Evolutionary conservation across 768 basidiomycete genomes (phyloP), one percentile per base, ranked within the genome.

Genomic region (Russula earlei): DNA sequence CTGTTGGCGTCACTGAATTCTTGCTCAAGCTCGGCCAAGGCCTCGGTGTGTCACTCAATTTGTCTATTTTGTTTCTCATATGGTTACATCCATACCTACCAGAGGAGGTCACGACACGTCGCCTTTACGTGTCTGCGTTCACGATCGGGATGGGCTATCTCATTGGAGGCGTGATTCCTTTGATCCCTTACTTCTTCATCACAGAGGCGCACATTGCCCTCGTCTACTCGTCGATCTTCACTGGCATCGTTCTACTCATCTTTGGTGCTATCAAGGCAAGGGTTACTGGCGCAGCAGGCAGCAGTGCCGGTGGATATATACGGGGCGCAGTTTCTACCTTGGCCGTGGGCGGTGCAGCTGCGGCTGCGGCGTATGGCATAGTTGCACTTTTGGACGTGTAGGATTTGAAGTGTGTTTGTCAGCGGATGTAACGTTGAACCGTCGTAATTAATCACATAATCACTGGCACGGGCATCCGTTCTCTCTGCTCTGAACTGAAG

Each of bases 71-170:
- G 49, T 31, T 5, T 25, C 0, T 5, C 27, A 24, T 46, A 41
- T 5, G 15, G 29, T 33, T 4, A 51, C 40, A 8, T 20, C 14
- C n/a, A n/a, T n/a, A 31, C 42, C 54, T 45, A 25, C 7, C 45
- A 87, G 94, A 96, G 77, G 95, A 98, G 70, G 80, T 96, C 34
- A 89, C 94, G 1, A 81, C 82, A 17, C 76, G 77, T 20, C 80
- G 96, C 25, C 75, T 96, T 61, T 97, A 92, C 72, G 77, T 84
- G 34, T 94, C 91, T 1, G 95, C 95, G 2, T 78, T 95, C 62
- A 98, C 95, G 0, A 98, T 99, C 66, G 96, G 95, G 59, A 78
- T 91, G 66, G 91, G 92, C 12, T 95, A 98, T 73, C 84, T 94
- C 59, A 50, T 95, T 52, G 96, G 96, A 43, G 96, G 96, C 29